Evolutionary conservation across 768 basidiomycete species (phyloP).

Genomic region (Macrolepiota dolichaula): DNA sequence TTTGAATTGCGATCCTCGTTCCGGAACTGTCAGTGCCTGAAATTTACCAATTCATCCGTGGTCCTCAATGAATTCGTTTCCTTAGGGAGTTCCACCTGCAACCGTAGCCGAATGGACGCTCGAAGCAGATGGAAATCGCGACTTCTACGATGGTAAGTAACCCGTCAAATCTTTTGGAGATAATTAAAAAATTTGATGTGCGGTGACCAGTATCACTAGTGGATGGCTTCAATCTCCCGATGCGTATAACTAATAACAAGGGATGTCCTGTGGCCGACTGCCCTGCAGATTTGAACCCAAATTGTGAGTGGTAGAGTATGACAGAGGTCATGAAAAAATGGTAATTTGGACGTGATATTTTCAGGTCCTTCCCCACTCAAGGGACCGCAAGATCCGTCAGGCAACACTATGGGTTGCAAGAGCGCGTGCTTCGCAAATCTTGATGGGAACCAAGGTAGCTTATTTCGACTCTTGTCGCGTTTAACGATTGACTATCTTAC

Average conservation of each 20-base stretch:
- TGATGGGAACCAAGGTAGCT: slow-evolving; percentile 25
- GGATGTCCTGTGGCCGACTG: slow-evolving; percentile 56
- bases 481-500: neutral
- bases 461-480: neutral
- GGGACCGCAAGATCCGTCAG: slow-evolving; percentile 49
- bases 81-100: slow-evolving; percentile 59
- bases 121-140: slow-evolving; percentile 33
- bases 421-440: slow-evolving; percentile 44
- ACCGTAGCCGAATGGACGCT: slow-evolving; percentile 68
- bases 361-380: slow-evolving; percentile 37
- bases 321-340: neutral
- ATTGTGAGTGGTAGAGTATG: slow-evolving; percentile 20
- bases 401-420: slow-evolving; percentile 57
- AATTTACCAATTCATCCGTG: neutral
- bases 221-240: slow-evolving; percentile 63
- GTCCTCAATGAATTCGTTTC: neutral
- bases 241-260: slow-evolving; percentile 51
- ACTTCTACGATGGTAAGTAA: slow-evolving; percentile 57
- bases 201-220: slow-evolving; percentile 51
- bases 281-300: slow-evolving; percentile 54
- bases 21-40: slow-evolving; percentile 39
- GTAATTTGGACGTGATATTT: neutral
- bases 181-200: neutral
- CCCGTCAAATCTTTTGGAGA: neutral
- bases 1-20: slow-evolving; percentile 42